Evolutionary conservation across 2,329 filamentous ascomycete species (phyloP).

Genomic region (Periconia sp.): DNA sequence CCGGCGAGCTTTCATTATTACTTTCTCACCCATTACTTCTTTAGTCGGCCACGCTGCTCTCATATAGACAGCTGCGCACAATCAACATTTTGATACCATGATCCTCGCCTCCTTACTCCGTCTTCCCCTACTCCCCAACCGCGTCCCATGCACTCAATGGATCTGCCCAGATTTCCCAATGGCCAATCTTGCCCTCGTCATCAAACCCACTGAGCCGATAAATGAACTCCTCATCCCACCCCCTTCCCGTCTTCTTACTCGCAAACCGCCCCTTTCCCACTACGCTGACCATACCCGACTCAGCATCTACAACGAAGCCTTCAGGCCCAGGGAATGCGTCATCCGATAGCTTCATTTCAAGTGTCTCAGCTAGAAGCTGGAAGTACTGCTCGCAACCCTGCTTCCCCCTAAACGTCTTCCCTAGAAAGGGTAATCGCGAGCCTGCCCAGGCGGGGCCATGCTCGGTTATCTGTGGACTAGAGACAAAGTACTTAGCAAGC

Average conservation of each 20-base stretch:
- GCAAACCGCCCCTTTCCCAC: constrained; percentile 42
- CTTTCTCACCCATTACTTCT: not conserved
- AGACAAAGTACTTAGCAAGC: constrained; percentile 33
- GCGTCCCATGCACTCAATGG: constrained; percentile 51
- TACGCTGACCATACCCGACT: constrained; percentile 44
- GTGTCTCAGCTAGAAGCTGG: constrained; percentile 34
- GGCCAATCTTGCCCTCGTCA: constrained; percentile 45
- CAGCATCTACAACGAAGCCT: constrained; percentile 46
- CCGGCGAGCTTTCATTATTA: not conserved
- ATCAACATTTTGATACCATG: constrained; percentile 1
- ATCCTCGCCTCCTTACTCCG: not conserved
- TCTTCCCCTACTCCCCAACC: constrained; percentile 27
- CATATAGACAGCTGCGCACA: constrained; percentile 1
- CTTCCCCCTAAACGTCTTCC: constrained; percentile 41
- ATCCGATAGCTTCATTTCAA: constrained; percentile 38
- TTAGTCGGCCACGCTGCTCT: constrained; percentile 3
- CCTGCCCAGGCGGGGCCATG: constrained; percentile 49
- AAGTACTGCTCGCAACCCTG: constrained; percentile 50
- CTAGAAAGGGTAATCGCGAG: constrained; percentile 47
- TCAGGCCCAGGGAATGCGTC: constrained; percentile 42
- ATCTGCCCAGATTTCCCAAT: constrained; percentile 55
- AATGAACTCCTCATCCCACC: constrained; percentile 50
- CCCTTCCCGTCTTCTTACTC: constrained; percentile 47
- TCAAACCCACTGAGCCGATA: constrained; percentile 50
- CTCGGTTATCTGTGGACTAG: constrained; percentile 46